Conservation (phyloP, 305 asterid species). For the Salvia sclarea region DNA sequence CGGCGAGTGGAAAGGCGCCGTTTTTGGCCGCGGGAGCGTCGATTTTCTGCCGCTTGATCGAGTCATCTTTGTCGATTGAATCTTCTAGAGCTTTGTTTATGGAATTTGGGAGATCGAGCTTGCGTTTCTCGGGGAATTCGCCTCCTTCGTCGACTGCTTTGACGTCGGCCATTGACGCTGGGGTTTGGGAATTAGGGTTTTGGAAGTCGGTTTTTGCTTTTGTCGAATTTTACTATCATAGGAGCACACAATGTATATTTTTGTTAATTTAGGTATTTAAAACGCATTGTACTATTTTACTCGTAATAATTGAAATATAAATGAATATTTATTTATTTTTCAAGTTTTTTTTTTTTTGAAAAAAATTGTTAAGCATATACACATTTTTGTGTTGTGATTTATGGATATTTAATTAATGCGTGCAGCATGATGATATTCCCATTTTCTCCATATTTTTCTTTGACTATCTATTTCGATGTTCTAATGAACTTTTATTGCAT, state of each 20-base stretch:
- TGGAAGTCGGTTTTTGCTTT: constrained; percentile 2
- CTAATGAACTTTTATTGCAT: too few species aligned
- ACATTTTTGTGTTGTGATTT: too few species aligned
- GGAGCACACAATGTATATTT: background rate
- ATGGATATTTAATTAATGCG: too few species aligned
- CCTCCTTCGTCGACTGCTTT: constrained; percentile 35
- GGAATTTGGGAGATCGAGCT: constrained; percentile 33
- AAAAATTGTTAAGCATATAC: too few species aligned
- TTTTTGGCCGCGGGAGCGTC: constrained; percentile 32
- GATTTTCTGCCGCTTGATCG: constrained; percentile 40
- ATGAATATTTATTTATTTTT: too few species aligned
- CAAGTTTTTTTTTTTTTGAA: too few species aligned
- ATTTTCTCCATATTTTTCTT: too few species aligned
- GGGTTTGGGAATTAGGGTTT: constrained; percentile 46
- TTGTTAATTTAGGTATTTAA: background rate
- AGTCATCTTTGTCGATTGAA: constrained; percentile 26
- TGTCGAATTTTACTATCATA: background rate
- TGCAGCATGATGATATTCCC: too few species aligned
- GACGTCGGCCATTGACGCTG: constrained; percentile 45
- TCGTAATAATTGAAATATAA: too few species aligned
- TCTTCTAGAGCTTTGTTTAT: constrained; percentile 18
- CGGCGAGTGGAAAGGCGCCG: constrained; percentile 28
- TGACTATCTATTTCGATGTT: too few species aligned
- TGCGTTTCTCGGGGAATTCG: constrained; percentile 39
- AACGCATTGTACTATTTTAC: background rate